phyloP scores from a whole-genome alignment of 75 land plant species.

The Azolla pinnata region DNA sequence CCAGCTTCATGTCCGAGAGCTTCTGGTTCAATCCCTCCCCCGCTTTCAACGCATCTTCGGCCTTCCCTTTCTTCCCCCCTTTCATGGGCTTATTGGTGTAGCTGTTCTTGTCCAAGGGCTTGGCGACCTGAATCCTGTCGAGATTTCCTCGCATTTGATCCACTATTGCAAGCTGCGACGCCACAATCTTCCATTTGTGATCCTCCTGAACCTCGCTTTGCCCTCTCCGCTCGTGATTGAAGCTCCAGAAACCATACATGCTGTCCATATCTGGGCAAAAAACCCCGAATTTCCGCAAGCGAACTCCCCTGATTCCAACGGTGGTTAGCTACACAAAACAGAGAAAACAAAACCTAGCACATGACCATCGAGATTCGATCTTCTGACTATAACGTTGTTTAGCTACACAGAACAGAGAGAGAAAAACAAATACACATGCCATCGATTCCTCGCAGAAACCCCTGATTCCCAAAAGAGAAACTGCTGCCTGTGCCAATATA shows the following conservation, averaged over 20 bases:
- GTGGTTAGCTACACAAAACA: too few relatives aligned
- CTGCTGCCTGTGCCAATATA: too few relatives aligned
- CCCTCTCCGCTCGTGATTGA: neutral
- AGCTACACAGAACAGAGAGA: too few relatives aligned
- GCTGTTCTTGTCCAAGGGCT: neutral
- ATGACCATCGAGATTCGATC: too few relatives aligned
- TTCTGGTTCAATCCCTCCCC: neutral
- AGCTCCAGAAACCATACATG: too few relatives aligned
- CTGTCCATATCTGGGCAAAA: neutral
- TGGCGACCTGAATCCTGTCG: neutral
- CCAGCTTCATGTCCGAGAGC: neutral
- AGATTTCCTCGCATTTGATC: neutral
- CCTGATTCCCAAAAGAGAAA: too few relatives aligned
- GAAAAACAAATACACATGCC: too few relatives aligned
- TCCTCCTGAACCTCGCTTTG: neutral
- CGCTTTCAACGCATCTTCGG: neutral
- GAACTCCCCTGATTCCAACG: too few relatives aligned
- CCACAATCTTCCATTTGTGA: neutral
- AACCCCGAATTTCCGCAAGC: too few relatives aligned
- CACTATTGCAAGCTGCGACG: neutral
- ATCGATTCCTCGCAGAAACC: too few relatives aligned
- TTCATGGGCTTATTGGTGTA: neutral
- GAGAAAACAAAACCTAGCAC: too few relatives aligned
- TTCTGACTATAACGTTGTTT: too few relatives aligned
- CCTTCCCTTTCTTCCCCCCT: neutral